Evolutionary conservation across 2,329 filamentous ascomycete species (phyloP).

Genomic region (Aspergillus aculeatus): DNA sequence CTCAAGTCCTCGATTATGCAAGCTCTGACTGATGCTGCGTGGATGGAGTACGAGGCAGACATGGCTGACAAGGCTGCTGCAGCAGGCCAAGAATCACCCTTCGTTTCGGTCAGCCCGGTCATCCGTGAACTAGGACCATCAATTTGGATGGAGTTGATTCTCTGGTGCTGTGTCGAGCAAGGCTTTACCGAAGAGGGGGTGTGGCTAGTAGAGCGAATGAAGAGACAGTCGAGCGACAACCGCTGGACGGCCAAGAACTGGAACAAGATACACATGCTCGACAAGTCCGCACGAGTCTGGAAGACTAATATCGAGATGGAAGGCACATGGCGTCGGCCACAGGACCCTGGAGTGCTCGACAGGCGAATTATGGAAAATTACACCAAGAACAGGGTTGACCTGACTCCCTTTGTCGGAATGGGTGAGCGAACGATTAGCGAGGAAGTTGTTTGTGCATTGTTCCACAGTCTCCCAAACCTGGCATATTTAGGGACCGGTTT

Average conservation of each 20-base stretch:
- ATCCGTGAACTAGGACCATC: slow-evolving; percentile 47
- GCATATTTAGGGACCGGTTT: slow-evolving; percentile 42
- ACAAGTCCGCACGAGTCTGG: slow-evolving; percentile 26
- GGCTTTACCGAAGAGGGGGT: slow-evolving; percentile 43
- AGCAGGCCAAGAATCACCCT: slow-evolving; percentile 39
- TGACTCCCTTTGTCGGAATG: slow-evolving; percentile 39
- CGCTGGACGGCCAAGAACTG: slow-evolving; percentile 46
- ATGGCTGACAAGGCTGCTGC: slow-evolving; percentile 37
- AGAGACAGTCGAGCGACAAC: slow-evolving; percentile 21
- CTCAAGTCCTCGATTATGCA: slow-evolving; percentile 48
- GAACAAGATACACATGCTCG: slow-evolving; percentile 41
- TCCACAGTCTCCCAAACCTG: slow-evolving; percentile 52
- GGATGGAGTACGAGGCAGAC: slow-evolving; percentile 42
- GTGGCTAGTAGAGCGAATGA: slow-evolving; percentile 40
- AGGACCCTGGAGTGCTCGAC: slow-evolving; percentile 12
- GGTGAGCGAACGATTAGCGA: slow-evolving; percentile 53
- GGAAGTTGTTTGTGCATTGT: slow-evolving; percentile 57
- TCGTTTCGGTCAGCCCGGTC: slow-evolving; percentile 40
- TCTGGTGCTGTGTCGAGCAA: slow-evolving; percentile 52
- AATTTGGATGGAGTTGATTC: slow-evolving; percentile 51
- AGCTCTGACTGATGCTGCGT: slow-evolving; percentile 48
- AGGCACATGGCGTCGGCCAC: slow-evolving; percentile 37
- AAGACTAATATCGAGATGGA: slow-evolving; percentile 38
- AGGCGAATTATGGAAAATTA: slow-evolving; percentile 14
- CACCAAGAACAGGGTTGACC: slow-evolving; percentile 2